phyloP scores from a whole-genome alignment of 164 flowering plant species.

The Buxus sempervirens region DNA sequence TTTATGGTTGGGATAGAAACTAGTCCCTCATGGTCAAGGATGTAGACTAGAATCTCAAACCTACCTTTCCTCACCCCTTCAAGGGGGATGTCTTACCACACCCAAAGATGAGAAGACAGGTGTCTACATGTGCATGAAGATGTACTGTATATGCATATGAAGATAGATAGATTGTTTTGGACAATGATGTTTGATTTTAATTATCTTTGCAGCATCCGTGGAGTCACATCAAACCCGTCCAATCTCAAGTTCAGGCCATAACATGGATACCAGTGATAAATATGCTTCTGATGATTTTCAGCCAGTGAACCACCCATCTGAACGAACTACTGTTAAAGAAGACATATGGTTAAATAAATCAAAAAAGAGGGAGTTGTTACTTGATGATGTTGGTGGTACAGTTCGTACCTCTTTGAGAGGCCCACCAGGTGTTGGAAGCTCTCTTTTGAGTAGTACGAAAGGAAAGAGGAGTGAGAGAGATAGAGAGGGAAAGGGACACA shows the following conservation, averaged over 20 bases:
- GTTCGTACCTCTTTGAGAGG: conserved; percentile 27
- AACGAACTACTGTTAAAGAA: conserved; percentile 43
- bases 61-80: too few species aligned
- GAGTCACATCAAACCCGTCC: conserved; percentile 46
- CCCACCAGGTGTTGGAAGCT: conserved; percentile 46
- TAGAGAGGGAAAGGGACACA: conserved; percentile 69
- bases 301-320: conserved; percentile 32
- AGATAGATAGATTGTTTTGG: too few species aligned
- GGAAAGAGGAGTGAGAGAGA: conserved; percentile 96
- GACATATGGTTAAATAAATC: conserved; percentile 53
- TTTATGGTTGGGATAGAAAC: too few species aligned
- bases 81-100: too few species aligned
- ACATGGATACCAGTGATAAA: conserved; percentile 34
- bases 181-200: conserved; percentile 11
- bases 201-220: conserved; percentile 44
- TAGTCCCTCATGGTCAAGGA: too few species aligned
- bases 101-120: too few species aligned
- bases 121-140: too few species aligned
- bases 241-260: conserved; percentile 32
- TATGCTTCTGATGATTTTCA: conserved; percentile 35
- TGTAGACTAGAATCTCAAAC: too few species aligned
- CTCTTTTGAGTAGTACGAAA: conserved; percentile 67
- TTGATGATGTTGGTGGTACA: conserved; percentile 68
- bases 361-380: conserved; percentile 73
- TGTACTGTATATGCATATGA: too few species aligned